Percentiles rank a stretch among this genome's conserved stretches.
Evolutionary conservation across 164 flowering plant species (phyloP).

Genomic region (Umbilicus rupestris): DNA sequence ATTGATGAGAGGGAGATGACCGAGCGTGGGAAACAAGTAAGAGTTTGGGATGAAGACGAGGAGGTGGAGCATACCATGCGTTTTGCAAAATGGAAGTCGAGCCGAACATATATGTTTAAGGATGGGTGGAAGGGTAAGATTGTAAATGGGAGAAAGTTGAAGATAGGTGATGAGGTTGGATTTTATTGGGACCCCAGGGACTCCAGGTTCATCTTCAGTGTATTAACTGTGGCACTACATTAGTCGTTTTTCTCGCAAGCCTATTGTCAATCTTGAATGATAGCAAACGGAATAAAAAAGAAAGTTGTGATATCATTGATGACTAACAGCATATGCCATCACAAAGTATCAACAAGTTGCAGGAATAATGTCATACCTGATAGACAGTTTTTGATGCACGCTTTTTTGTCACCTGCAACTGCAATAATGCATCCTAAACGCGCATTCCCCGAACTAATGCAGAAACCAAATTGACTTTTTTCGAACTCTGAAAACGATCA

Average conservation of each 20-base stretch:
- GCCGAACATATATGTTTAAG: no score
- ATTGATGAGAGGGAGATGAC: no score
- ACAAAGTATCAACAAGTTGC: neutral
- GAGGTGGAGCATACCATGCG: no score
- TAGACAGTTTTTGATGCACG: conserved; percentile 87
- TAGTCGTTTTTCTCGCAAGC: conserved; percentile 84
- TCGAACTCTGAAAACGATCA: conserved; percentile 65
- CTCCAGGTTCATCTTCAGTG: no score
- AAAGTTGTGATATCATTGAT: neutral
- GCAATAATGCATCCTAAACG: conserved; percentile 92
- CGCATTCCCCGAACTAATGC: conserved; percentile 97
- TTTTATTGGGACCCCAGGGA: no score
- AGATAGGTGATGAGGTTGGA: no score
- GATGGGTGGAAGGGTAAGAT: no score
- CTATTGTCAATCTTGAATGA: conserved; percentile 56
- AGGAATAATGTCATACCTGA: conserved; percentile 42
- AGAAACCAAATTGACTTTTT: conserved; percentile 90
- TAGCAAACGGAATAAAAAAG: neutral
- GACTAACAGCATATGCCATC: neutral
- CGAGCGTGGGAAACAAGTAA: no score
- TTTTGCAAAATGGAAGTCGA: no score
- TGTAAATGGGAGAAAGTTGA: no score
- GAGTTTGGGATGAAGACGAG: no score
- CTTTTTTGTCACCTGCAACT: conserved; percentile 81
- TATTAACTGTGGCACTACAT: no score